Conservation (phyloP, 768 basidiomycete genomes). For the Lactarius sp. region DNA sequence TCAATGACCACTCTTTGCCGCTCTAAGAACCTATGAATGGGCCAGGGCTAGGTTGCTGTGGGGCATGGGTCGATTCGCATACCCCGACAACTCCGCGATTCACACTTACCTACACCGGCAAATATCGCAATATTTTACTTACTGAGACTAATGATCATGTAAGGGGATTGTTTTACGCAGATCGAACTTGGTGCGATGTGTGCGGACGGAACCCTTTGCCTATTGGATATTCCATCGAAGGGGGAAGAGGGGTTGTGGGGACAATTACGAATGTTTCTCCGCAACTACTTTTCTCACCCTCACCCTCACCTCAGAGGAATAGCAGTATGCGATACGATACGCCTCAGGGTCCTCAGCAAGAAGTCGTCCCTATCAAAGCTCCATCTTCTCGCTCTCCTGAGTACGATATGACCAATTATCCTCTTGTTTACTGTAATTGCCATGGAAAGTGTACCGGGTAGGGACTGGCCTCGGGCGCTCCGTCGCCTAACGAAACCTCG, state of each 20-base stretch:
- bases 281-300: conserved; percentile 2
- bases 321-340: not conserved
- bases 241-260: not conserved
- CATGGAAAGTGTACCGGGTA: no score
- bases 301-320: not conserved
- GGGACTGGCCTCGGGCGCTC: conserved; percentile 8
- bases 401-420: conserved; percentile 1
- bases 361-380: not conserved
- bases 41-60: conserved; percentile 2
- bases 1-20: conserved; percentile 15
- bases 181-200: conserved; percentile 11
- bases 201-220: conserved; percentile 2
- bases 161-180: conserved; percentile 1
- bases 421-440: not conserved
- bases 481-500: conserved; percentile 19
- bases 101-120: not conserved
- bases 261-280: not conserved
- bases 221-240: conserved; percentile 12
- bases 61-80: conserved; percentile 4
- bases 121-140: conserved; percentile 5
- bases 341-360: conserved; percentile 7
- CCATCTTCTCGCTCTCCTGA: not conserved
- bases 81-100: conserved; percentile 23
- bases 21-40: not conserved
- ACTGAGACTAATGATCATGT: conserved; percentile 3